Percentiles rank a stretch among this genome's conserved stretches.
Conservation (phyloP, 2,329 filamentous ascomycete species). For the Passalora sequoiae region DNA sequence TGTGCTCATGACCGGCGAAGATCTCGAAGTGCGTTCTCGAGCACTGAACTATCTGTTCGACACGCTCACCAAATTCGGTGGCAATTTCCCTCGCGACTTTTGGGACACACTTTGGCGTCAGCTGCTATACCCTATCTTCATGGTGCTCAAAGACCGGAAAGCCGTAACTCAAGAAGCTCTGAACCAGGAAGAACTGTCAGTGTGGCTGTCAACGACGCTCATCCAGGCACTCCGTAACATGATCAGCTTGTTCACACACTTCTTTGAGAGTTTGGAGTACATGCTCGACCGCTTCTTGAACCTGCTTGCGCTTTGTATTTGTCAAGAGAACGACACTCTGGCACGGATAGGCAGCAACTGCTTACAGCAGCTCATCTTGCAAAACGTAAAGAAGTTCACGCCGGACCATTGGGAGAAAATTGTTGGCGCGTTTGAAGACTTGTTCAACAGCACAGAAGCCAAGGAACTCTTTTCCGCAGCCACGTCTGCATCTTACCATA, state of each 20-base stretch:
- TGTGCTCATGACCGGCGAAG: slow-evolving; percentile 97
- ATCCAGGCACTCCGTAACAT: slow-evolving; percentile 97
- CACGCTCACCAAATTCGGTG: slow-evolving; percentile 80
- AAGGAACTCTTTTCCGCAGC: slow-evolving; percentile 91
- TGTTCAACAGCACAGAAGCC: slow-evolving; percentile 91
- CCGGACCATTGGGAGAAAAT: slow-evolving; percentile 88
- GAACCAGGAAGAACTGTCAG: slow-evolving; percentile 93
- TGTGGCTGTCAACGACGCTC: slow-evolving; percentile 99
- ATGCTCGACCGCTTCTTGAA: slow-evolving; percentile 98
- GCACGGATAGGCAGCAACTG: slow-evolving; percentile 98
- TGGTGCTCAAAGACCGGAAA: slow-evolving; percentile 82
- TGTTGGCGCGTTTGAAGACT: slow-evolving; percentile 88
- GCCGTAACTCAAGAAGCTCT: slow-evolving; percentile 94
- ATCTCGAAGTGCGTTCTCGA: slow-evolving; percentile 83
- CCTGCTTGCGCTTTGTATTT: slow-evolving; percentile 90
- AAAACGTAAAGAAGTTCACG: slow-evolving; percentile 90
- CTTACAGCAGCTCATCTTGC: slow-evolving; percentile 88
- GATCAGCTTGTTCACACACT: slow-evolving; percentile 98
- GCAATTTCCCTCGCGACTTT: slow-evolving; percentile 86
- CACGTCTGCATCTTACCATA: slow-evolving; percentile 37
- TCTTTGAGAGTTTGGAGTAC: slow-evolving; percentile 91
- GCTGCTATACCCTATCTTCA: slow-evolving; percentile 95
- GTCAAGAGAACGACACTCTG: slow-evolving; percentile 98
- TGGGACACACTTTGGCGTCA: slow-evolving; percentile 99
- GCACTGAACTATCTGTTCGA: slow-evolving; percentile 97